Percentiles rank a stretch among this genome's conserved stretches.
Conservation (phyloP, 306 rosid genomes). For the Inga leiocalycina region DNA sequence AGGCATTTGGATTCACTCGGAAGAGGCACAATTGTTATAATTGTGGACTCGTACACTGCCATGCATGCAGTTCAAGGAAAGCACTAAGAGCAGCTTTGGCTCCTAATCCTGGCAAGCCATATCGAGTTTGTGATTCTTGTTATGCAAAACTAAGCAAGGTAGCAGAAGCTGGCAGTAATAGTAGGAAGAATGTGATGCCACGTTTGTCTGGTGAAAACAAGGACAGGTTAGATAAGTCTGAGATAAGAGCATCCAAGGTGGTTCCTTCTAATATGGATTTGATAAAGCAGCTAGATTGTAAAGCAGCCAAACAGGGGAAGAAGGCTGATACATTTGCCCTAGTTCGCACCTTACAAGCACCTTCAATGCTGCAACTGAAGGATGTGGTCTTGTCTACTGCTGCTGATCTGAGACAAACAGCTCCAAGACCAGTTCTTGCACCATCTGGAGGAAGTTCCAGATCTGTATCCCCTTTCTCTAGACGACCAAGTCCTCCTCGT, state of each 20-base stretch:
- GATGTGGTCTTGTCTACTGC: conserved; percentile 86
- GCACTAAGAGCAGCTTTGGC: conserved; percentile 92
- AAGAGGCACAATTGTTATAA: conserved; percentile 99
- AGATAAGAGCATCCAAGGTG: conserved; percentile 60
- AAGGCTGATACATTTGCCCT: conserved; percentile 88
- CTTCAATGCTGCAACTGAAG: conserved; percentile 87
- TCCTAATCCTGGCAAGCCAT: conserved; percentile 85
- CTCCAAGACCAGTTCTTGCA: conserved; percentile 78
- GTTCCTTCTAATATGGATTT: conserved; percentile 87
- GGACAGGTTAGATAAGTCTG: conserved; percentile 89
- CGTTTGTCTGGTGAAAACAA: conserved; percentile 93
- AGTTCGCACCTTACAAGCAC: conserved; percentile 76
- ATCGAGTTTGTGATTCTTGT: conserved; percentile 95
- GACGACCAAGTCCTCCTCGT: conserved; percentile 96
- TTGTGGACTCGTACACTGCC: conserved; percentile 99
- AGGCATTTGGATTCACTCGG: conserved; percentile 94
- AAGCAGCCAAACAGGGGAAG: conserved; percentile 97
- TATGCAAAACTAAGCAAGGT: conserved; percentile 79
- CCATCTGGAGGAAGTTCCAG: conserved; percentile 83
- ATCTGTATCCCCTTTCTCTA: conserved; percentile 93
- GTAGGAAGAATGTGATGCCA: conserved; percentile 70
- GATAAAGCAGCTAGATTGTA: conserved; percentile 92
- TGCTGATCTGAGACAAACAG: conserved; percentile 75
- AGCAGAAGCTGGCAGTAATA: conserved; percentile 61
- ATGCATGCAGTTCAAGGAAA: conserved; percentile 94